Evolutionary conservation across 2,329 filamentous ascomycete species (phyloP).

Genomic region (Didymella exigua): DNA sequence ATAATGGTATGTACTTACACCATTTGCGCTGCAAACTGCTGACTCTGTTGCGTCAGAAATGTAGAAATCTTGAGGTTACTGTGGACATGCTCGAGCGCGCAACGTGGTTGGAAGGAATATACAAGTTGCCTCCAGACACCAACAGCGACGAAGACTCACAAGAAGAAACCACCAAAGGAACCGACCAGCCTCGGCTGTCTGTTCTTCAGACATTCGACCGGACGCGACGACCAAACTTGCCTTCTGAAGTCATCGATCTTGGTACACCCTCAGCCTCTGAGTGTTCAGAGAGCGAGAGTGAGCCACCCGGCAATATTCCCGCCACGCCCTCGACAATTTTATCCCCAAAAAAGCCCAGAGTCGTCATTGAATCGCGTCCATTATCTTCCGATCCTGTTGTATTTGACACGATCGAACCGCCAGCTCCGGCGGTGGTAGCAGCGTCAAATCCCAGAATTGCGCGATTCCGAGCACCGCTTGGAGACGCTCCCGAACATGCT

Average conservation of each 20-base stretch:
- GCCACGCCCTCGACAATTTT: not conserved
- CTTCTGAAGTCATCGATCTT: slow-evolving; percentile 26
- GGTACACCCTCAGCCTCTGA: slow-evolving; percentile 24
- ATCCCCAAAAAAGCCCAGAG: not conserved
- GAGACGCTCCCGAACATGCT: slow-evolving; percentile 32
- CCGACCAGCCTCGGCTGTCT: not conserved
- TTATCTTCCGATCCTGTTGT: slow-evolving; percentile 4
- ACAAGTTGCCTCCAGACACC: slow-evolving; percentile 4
- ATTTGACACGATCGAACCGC: slow-evolving; percentile 13
- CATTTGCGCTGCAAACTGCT: not conserved
- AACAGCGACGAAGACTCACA: slow-evolving; percentile 3
- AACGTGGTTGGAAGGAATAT: slow-evolving; percentile 49
- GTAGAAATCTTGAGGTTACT: slow-evolving; percentile 66
- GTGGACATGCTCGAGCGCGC: slow-evolving; percentile 65
- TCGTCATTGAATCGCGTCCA: not conserved
- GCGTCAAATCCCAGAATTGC: not conserved
- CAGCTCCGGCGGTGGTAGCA: not conserved
- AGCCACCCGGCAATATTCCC: not conserved
- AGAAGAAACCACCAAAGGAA: not conserved
- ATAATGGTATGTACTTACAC: not conserved
- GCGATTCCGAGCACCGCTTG: not conserved
- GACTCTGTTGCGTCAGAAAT: slow-evolving; percentile 58
- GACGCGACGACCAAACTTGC: not conserved
- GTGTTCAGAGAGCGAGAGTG: not conserved
- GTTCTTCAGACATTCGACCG: not conserved